Evolutionary conservation across 1,139 yeast genomes (phyloP).

Genomic region (Hanseniaspora sp.): DNA sequence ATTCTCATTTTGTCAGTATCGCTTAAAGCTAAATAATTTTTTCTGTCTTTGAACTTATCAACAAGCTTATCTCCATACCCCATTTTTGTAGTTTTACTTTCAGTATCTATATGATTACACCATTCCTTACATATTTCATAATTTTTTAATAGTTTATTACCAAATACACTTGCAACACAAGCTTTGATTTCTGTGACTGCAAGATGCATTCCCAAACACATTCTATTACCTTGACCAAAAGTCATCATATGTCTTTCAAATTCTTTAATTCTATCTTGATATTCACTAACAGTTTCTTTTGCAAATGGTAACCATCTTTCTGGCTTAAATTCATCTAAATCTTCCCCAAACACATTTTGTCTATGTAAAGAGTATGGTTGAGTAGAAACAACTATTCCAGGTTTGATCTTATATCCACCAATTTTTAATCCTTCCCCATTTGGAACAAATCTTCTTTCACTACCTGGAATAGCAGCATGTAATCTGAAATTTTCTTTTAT

Average conservation of each 20-base stretch:
- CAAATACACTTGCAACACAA: slow-evolving; percentile 43
- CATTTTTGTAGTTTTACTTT: slow-evolving; percentile 25
- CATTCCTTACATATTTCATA: slow-evolving; percentile 37
- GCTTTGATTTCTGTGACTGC: slow-evolving; percentile 59
- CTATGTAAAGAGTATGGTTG: slow-evolving; percentile 61
- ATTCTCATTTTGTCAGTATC: slow-evolving; percentile 43
- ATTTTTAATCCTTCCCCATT: slow-evolving; percentile 21
- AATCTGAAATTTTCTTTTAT: slow-evolving; percentile 48
- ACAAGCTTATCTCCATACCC: slow-evolving; percentile 21
- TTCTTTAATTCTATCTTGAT: slow-evolving; percentile 31
- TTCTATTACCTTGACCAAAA: slow-evolving; percentile 63
- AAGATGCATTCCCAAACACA: slow-evolving; percentile 64
- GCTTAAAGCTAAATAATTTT: slow-evolving; percentile 20
- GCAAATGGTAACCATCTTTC: slow-evolving; percentile 47
- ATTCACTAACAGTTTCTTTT: slow-evolving; percentile 32
- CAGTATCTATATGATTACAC: slow-evolving; percentile 31
- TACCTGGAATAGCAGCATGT: slow-evolving; percentile 65
- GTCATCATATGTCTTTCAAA: slow-evolving; percentile 53
- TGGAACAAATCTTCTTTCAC: slow-evolving; percentile 49
- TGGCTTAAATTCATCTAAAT: slow-evolving; percentile 45
- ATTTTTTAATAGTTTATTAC: not conserved
- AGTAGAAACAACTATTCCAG: slow-evolving; percentile 47
- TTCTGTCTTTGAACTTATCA: slow-evolving; percentile 19
- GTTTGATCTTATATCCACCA: slow-evolving; percentile 35
- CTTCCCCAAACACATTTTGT: slow-evolving; percentile 34